Evolutionary conservation across 2,329 filamentous ascomycete genomes (phyloP).

Genomic region (Drechslerella stenobrocha): DNA sequence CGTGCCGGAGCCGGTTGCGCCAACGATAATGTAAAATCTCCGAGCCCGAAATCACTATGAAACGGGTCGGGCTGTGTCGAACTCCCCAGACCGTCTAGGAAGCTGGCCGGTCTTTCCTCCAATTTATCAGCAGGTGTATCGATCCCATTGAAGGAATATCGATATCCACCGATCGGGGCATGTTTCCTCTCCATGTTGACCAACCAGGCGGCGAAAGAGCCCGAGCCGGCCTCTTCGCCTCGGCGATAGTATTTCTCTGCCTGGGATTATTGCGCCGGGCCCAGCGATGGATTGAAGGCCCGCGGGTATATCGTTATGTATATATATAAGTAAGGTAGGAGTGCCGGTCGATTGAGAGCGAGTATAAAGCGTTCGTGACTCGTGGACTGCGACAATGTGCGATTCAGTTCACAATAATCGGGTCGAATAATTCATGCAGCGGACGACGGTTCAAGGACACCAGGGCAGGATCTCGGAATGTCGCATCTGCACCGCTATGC

Average conservation of each 20-base stretch:
- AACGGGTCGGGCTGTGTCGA: constrained; percentile 50
- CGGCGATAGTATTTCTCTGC: constrained; percentile 1
- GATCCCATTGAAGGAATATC: constrained; percentile 3
- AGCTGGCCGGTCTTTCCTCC: constrained; percentile 50
- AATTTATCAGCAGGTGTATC: constrained; percentile 2
- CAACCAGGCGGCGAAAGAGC: constrained; percentile 17
- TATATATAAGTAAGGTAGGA: constrained; percentile 5
- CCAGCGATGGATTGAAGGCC: too few relatives aligned
- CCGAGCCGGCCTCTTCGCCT: constrained; percentile 10
- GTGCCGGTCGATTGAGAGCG: constrained; percentile 4
- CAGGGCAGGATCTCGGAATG: constrained; percentile 31
- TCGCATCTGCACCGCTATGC: constrained; percentile 41
- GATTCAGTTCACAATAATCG: constrained; percentile 6
- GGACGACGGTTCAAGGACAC: constrained; percentile 42
- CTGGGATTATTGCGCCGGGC: too few relatives aligned
- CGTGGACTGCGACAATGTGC: constrained; percentile 22
- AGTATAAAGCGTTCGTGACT: constrained; percentile 20
- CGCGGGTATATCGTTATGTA: background rate
- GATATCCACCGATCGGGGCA: constrained; percentile 15
- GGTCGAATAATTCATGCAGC: constrained; percentile 28
- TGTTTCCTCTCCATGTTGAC: constrained; percentile 29
- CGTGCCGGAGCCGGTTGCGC: constrained; percentile 34
- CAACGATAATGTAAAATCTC: background rate
- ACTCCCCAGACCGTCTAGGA: constrained; percentile 47
- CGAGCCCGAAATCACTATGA: constrained; percentile 3